A percentile compares a stretch with the other conserved stretches of the same genome.
phyloP scores from a whole-genome alignment of 768 basidiomycete genomes.

The Rhizopogon roseolus region DNA sequence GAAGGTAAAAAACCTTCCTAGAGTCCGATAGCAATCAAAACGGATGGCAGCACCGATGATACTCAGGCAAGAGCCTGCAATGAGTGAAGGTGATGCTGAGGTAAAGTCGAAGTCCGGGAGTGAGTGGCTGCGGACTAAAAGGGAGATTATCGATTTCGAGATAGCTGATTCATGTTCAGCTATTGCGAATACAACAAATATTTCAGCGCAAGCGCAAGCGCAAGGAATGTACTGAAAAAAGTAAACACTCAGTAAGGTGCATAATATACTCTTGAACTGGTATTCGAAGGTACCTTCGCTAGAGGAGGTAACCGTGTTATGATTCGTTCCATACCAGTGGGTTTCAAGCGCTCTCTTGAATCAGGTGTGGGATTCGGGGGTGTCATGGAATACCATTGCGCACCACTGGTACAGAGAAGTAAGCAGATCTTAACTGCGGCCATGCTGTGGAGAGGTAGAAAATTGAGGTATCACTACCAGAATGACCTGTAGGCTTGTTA shows the following conservation, averaged over 20 bases:
- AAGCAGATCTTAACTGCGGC: too few relatives aligned
- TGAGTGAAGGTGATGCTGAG: background rate
- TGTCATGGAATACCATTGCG: too few relatives aligned
- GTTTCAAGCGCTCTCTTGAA: too few relatives aligned
- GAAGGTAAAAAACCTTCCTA: slow-evolving; percentile 36
- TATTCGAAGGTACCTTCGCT: background rate
- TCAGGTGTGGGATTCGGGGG: too few relatives aligned
- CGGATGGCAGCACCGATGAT: slow-evolving; percentile 15
- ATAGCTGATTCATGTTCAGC: background rate
- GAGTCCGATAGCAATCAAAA: slow-evolving; percentile 27
- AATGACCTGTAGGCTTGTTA: too few relatives aligned
- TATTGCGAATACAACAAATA: background rate
- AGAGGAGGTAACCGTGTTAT: background rate
- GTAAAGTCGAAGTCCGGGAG: background rate
- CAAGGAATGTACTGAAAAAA: too few relatives aligned
- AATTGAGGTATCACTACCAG: too few relatives aligned
- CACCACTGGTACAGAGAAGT: too few relatives aligned
- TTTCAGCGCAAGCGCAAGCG: background rate
- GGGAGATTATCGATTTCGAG: background rate
- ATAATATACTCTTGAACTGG: background rate
- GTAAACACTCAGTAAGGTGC: background rate
- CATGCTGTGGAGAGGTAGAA: too few relatives aligned
- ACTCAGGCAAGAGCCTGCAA: too few relatives aligned
- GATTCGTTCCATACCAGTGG: background rate
- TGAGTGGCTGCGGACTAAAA: background rate